A percentile compares a stretch with the other conserved stretches of the same genome.
These are phyloP conservation scores for Gaeumannomyces tritici DNA, from an alignment of 2,329 filamentous ascomycete species.

Conservation along the genomic window DNA sequence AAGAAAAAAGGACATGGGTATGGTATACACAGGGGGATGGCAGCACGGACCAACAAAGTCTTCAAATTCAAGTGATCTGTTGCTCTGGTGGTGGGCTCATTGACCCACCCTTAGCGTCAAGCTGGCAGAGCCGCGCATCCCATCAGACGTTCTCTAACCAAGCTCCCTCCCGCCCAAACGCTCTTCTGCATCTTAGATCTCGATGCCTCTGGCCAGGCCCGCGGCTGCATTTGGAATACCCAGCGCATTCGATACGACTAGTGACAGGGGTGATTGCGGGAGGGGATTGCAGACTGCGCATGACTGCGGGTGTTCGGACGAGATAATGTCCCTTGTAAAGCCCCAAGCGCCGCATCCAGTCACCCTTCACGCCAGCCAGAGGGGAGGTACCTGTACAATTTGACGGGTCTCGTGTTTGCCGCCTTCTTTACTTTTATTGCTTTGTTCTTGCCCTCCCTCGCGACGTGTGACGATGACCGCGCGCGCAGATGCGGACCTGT, in stretches of 20 bases:
- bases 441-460: background rate
- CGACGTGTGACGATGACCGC: slow-evolving; percentile 13
- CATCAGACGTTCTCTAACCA: background rate
- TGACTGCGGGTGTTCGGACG: background rate
- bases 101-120: too few relatives aligned
- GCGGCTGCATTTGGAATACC: background rate
- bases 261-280: background rate
- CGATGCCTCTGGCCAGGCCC: too few relatives aligned
- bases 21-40: background rate
- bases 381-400: background rate
- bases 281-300: background rate
- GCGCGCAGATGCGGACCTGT: slow-evolving; percentile 18
- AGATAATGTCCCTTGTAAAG: background rate
- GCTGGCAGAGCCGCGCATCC: background rate
- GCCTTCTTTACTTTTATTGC: background rate
- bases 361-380: background rate
- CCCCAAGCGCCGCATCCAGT: background rate
- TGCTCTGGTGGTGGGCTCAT: too few relatives aligned
- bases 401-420: background rate
- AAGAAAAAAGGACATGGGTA: background rate
- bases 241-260: background rate
- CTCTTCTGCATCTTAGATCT: background rate
- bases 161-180: background rate
- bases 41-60: background rate
- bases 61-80: too few relatives aligned